Conservation (phyloP, 1,284 basidiomycete genomes). For the Vanrija sp. region DNA sequence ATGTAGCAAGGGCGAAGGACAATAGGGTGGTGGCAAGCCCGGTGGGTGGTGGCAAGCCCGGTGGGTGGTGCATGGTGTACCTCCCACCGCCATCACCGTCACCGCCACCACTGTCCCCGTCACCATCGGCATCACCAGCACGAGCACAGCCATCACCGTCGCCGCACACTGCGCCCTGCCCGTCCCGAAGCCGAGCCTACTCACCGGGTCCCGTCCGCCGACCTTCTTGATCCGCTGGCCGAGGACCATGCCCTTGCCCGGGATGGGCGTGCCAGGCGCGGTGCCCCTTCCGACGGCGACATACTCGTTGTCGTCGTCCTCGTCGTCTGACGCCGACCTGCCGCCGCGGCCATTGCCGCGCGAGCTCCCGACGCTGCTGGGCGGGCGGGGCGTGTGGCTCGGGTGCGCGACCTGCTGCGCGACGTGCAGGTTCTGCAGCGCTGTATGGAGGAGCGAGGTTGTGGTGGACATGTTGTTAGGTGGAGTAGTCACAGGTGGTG, state of each 20-base stretch:
- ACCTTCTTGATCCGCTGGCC: constrained; percentile 21
- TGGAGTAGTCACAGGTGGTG: neutral
- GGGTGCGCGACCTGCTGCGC: constrained; percentile 39
- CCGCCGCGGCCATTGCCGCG: constrained; percentile 16
- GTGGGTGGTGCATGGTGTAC: no score
- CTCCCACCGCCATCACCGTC: neutral
- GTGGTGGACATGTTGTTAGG: constrained; percentile 26
- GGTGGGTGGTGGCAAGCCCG: neutral
- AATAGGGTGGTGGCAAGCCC: neutral
- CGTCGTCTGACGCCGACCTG: constrained; percentile 20
- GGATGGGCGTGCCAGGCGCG: constrained; percentile 40
- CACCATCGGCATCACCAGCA: no score
- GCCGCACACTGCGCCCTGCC: no score
- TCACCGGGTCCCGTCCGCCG: constrained; percentile 39
- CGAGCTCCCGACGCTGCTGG: constrained; percentile 27
- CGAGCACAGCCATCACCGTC: neutral
- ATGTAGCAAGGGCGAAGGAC: neutral
- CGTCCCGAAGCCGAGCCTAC: constrained; percentile 7
- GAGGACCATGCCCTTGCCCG: constrained; percentile 19
- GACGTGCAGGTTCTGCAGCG: constrained; percentile 46
- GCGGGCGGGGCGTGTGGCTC: constrained; percentile 31
- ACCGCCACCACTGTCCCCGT: no score
- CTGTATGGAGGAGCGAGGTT: constrained; percentile 46
- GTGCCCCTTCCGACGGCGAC: constrained; percentile 43
- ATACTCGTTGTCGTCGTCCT: constrained; percentile 52